Percentiles rank a stretch among this genome's conserved stretches.
phyloP scores from a whole-genome alignment of 495 filamentous ascomycete species.

The Amniculicola lignicola region DNA sequence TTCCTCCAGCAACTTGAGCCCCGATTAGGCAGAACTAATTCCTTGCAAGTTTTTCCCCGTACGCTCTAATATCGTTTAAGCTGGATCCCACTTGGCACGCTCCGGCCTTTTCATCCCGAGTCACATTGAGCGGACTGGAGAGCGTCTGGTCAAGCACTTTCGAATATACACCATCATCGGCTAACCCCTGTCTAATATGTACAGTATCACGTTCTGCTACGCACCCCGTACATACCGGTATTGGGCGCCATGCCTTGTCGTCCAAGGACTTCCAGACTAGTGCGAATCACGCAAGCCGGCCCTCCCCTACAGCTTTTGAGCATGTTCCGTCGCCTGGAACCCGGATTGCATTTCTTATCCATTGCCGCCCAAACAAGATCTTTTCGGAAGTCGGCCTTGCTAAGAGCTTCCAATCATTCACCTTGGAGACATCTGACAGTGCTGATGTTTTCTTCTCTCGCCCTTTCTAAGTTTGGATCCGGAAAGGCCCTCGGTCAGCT shows the following conservation, averaged over 20 bases:
- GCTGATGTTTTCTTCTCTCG: too few relatives aligned
- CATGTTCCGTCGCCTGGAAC: conserved; percentile 13
- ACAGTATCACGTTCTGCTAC: conserved; percentile 24
- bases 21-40: conserved; percentile 33
- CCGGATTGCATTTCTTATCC: conserved; percentile 13
- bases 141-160: conserved; percentile 26
- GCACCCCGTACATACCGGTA: conserved; percentile 18
- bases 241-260: conserved; percentile 21
- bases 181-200: conserved; percentile 33
- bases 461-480: too few relatives aligned
- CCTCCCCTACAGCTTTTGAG: conserved; percentile 15
- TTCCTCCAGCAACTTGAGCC: conserved; percentile 6
- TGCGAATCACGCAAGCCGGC: conserved; percentile 25
- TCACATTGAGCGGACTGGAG: conserved; percentile 29
- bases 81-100: conserved; percentile 29
- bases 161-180: conserved; percentile 31
- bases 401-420: too few relatives aligned
- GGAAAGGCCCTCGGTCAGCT: too few relatives aligned
- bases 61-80: conserved; percentile 31
- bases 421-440: too few relatives aligned
- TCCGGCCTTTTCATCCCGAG: conserved; percentile 33
- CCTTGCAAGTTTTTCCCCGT: conserved; percentile 33
- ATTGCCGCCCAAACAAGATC: conserved; percentile 25
- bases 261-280: conserved; percentile 23
- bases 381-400: neutral